Evolutionary conservation across 106 monocot species (phyloP), one percentile per base, ranked within the genome.

Genomic region (Alisma plantagoaquatica): DNA sequence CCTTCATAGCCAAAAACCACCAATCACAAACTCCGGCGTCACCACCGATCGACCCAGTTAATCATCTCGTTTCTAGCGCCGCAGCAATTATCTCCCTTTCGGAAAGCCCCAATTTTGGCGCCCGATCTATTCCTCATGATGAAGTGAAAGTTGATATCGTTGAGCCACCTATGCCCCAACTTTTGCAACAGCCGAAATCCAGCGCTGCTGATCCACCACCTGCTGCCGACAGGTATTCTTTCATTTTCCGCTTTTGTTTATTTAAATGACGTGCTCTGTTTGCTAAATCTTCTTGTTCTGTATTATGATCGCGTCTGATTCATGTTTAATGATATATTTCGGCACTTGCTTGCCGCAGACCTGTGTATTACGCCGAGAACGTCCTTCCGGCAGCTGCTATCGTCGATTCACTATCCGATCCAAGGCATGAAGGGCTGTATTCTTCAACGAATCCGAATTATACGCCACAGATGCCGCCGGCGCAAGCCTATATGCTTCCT

Each of bases 101-200:
- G 27, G 45, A 56, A 10, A 70, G 65, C 21, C 59, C 45, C 46
- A 46, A 42, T 42, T 7, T 11, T 17, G 16, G n/a, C n/a, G 18
- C 29, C 57, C 62, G 11, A 57, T 71, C 23, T 41, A 73, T 42
- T 64, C 31, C 18, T 83, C 91, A 0, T n/a, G 85, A 81, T 16
- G 85, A 92, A 8, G 85, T 81, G 43, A 92, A 68, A 46, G 61
- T 72, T 11, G 80, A 81, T 3, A 28, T 32, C 21, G 51, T 57
- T 14, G 50, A 59, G 6, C 75, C 11, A 52, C 38, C 8, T 50
- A 48, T 27, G 49, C 30, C 27, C 9, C 38, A 12, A 24, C 1
- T n/a, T 23, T 47, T 12, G 31, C 30, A 28, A 28, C 66, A 55
- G 32, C 22, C 20, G 55, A 53, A 54, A 15, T n/a, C 54, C 20